Conservation (phyloP, 345 rosid genomes). For the Kandelia obovata region DNA sequence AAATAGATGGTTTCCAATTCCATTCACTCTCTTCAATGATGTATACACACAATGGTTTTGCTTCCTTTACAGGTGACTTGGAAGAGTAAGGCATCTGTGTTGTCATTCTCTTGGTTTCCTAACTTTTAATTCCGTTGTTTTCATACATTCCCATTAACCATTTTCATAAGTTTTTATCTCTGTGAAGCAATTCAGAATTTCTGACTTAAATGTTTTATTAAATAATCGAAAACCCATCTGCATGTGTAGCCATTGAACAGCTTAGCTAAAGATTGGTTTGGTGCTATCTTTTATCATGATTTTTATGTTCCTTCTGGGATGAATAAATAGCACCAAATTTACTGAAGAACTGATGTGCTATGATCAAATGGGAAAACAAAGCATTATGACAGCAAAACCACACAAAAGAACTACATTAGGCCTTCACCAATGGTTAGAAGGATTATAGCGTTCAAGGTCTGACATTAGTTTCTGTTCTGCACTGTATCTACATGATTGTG, state of each 20-base stretch:
- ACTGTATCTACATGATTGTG: neutral
- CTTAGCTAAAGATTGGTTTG: neutral
- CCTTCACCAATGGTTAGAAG: too few species aligned
- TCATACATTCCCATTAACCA: neutral
- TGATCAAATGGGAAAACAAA: neutral
- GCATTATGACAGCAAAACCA: neutral
- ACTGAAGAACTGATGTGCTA: neutral
- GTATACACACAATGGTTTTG: conserved; percentile 93
- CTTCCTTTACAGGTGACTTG: conserved; percentile 64
- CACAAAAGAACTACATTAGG: too few species aligned
- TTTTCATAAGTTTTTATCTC: neutral
- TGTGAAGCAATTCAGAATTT: neutral
- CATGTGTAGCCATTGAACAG: neutral
- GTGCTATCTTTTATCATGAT: neutral
- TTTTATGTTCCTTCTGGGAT: neutral
- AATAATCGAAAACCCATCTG: neutral
- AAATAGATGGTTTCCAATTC: conserved; percentile 89
- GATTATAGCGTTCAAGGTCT: neutral
- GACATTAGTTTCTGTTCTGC: neutral
- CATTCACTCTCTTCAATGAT: conserved; percentile 95
- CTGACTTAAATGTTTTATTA: neutral
- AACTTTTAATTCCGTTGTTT: neutral
- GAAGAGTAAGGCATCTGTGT: conserved; percentile 53
- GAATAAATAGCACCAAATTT: neutral
- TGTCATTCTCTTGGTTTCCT: too few species aligned